These are phyloP conservation scores for Xerocomus spinulosus DNA, from an alignment of 768 basidiomycete genomes.

Conservation along the genomic window DNA sequence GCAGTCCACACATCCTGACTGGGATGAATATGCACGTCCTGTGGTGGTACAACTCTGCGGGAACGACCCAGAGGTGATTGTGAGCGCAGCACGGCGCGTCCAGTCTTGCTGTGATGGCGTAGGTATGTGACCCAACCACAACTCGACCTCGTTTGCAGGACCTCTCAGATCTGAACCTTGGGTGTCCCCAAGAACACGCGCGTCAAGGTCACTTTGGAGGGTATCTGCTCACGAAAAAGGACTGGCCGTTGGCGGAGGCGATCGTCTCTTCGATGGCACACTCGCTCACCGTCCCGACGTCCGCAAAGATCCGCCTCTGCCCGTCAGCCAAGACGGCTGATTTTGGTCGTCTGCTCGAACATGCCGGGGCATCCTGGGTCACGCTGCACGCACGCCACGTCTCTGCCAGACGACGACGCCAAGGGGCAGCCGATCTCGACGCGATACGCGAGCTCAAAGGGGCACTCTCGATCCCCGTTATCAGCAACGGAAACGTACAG, in stretches of 20 bases:
- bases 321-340: slow-evolving; percentile 51
- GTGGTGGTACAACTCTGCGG: slow-evolving; percentile 74
- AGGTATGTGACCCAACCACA: slow-evolving; percentile 40
- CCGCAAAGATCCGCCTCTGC: slow-evolving; percentile 59
- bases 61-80: slow-evolving; percentile 58
- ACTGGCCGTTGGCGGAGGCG: slow-evolving; percentile 63
- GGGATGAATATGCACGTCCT: slow-evolving; percentile 34
- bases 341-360: slow-evolving; percentile 54
- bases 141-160: slow-evolving; percentile 7
- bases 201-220: slow-evolving; percentile 65
- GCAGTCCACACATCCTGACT: slow-evolving; percentile 14
- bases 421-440: slow-evolving; percentile 64
- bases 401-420: slow-evolving; percentile 62
- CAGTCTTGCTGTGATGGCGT: slow-evolving; percentile 63
- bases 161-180: slow-evolving; percentile 66
- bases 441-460: slow-evolving; percentile 56
- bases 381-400: slow-evolving; percentile 73
- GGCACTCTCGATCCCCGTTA: slow-evolving; percentile 48
- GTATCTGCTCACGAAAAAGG: slow-evolving; percentile 67
- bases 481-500: slow-evolving; percentile 80
- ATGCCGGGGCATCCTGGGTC: slow-evolving; percentile 65
- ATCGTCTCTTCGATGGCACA: slow-evolving; percentile 64
- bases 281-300: slow-evolving; percentile 60
- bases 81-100: slow-evolving; percentile 56
- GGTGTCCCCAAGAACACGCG: slow-evolving; percentile 73